These are phyloP conservation scores for Quercus ilex DNA, from an alignment of 306 rosid species.

Conservation along the genomic window DNA sequence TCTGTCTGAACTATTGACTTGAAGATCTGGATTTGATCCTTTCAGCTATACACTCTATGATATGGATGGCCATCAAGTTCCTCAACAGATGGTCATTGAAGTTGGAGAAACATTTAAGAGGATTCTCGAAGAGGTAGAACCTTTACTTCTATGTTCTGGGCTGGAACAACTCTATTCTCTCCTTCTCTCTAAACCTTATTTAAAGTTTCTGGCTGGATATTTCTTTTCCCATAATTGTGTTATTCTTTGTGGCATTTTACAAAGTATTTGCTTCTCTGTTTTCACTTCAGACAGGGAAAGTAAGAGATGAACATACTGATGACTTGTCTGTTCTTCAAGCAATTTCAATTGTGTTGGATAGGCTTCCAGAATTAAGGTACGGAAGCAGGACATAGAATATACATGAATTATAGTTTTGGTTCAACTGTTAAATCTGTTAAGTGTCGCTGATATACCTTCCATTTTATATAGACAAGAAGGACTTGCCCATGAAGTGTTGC, in stretches of 20 bases:
- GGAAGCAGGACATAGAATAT: not conserved
- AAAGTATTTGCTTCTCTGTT: slow-evolving; percentile 12
- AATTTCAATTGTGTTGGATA: slow-evolving; percentile 53
- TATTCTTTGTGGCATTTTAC: slow-evolving; percentile 14
- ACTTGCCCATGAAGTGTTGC: slow-evolving; percentile 65
- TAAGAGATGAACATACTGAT: slow-evolving; percentile 59
- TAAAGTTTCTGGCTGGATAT: not conserved
- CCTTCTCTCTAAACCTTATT: not conserved
- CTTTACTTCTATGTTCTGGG: slow-evolving; percentile 1
- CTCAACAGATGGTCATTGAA: slow-evolving; percentile 58
- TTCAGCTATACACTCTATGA: slow-evolving; percentile 68
- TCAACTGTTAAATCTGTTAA: slow-evolving; percentile 9
- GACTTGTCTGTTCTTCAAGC: slow-evolving; percentile 67
- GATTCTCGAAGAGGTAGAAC: slow-evolving; percentile 58
- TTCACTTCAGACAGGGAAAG: slow-evolving; percentile 51
- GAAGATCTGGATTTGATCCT: slow-evolving; percentile 15
- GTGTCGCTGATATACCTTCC: not conserved
- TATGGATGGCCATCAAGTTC: slow-evolving; percentile 68
- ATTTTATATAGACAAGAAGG: slow-evolving; percentile 55
- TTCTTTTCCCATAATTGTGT: not conserved
- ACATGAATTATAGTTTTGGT: not conserved
- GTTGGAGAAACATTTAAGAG: slow-evolving; percentile 69
- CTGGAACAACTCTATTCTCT: not conserved
- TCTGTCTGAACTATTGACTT: not conserved
- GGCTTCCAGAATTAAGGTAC: slow-evolving; percentile 66